Conservation (phyloP, 352 stramenopile species). For the Thraustotheca clavata region DNA sequence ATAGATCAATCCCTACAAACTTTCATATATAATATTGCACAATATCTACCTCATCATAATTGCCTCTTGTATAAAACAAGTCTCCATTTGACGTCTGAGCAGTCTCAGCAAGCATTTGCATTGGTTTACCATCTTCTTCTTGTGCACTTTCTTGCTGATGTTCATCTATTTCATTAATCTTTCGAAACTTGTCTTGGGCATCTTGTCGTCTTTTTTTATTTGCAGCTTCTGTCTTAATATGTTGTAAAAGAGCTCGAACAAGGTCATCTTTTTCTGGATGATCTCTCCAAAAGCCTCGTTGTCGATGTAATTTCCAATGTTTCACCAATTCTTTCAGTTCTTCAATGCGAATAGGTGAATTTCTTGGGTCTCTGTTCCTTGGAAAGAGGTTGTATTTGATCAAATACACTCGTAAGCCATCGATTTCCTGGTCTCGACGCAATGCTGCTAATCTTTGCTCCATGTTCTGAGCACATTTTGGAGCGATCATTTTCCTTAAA, state of each 20-base stretch:
- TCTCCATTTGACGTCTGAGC: slow-evolving; percentile 29
- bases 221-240: slow-evolving; percentile 67
- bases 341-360: slow-evolving; percentile 79
- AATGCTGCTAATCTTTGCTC: slow-evolving; percentile 71
- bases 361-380: slow-evolving; percentile 70
- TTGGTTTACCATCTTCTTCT: not conserved
- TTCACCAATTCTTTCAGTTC: slow-evolving; percentile 89
- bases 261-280: slow-evolving; percentile 87
- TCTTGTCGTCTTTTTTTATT: slow-evolving; percentile 77
- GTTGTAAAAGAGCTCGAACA: slow-evolving; percentile 73
- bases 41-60: slow-evolving; percentile 52
- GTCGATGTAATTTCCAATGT: slow-evolving; percentile 85
- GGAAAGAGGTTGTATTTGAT: slow-evolving; percentile 86
- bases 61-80: slow-evolving; percentile 76
- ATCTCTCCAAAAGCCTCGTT: slow-evolving; percentile 85
- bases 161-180: slow-evolving; percentile 3
- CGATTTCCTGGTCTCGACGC: slow-evolving; percentile 75
- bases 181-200: slow-evolving; percentile 71
- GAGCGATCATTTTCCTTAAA: slow-evolving; percentile 36
- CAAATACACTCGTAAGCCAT: slow-evolving; percentile 67
- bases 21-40: not conserved
- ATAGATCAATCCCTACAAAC: slow-evolving; percentile 57
- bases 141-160: not conserved
- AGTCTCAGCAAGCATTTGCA: not conserved
- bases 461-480: slow-evolving; percentile 81